A percentile compares a stretch with the other conserved stretches of the same genome.
Conservation (phyloP, 2,329 filamentous ascomycete genomes). For the Cladorrhinum sp. region DNA sequence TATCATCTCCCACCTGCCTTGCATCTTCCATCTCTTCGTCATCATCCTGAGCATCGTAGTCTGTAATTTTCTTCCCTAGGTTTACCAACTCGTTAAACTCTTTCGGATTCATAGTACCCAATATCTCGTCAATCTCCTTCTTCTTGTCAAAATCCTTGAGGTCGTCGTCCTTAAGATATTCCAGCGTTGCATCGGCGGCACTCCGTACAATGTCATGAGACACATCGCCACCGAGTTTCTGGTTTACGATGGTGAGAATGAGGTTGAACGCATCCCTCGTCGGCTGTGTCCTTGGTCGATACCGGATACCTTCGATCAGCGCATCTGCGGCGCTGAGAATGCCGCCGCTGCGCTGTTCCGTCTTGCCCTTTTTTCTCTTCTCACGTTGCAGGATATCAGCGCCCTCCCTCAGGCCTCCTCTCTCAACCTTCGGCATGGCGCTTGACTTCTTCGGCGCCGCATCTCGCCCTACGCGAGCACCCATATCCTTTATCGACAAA, state of each 20-base stretch:
- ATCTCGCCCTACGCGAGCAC: slow-evolving; percentile 75
- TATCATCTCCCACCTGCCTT: slow-evolving; percentile 61
- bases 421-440: slow-evolving; percentile 66
- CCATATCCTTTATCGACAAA: slow-evolving; percentile 94
- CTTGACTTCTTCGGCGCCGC: slow-evolving; percentile 72
- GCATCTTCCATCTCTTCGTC: slow-evolving; percentile 81
- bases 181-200: slow-evolving; percentile 86
- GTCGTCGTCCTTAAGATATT: slow-evolving; percentile 90
- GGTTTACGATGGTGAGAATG: slow-evolving; percentile 86
- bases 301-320: slow-evolving; percentile 85
- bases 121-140: slow-evolving; percentile 90
- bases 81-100: slow-evolving; percentile 97
- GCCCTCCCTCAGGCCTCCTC: slow-evolving; percentile 74
- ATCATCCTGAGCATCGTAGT: slow-evolving; percentile 95
- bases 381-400: slow-evolving; percentile 79
- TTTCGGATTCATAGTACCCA: slow-evolving; percentile 81
- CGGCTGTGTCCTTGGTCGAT: slow-evolving; percentile 85
- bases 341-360: slow-evolving; percentile 69
- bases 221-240: slow-evolving; percentile 79
- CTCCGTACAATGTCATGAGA: slow-evolving; percentile 88
- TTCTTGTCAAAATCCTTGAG: slow-evolving; percentile 98
- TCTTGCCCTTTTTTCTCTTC: slow-evolving; percentile 76
- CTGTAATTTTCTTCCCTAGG: slow-evolving; percentile 96
- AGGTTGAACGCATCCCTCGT: slow-evolving; percentile 93
- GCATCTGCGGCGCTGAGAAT: slow-evolving; percentile 82